phyloP scores from a whole-genome alignment of 345 rosid genomes.

The Murraya paniculata region DNA sequence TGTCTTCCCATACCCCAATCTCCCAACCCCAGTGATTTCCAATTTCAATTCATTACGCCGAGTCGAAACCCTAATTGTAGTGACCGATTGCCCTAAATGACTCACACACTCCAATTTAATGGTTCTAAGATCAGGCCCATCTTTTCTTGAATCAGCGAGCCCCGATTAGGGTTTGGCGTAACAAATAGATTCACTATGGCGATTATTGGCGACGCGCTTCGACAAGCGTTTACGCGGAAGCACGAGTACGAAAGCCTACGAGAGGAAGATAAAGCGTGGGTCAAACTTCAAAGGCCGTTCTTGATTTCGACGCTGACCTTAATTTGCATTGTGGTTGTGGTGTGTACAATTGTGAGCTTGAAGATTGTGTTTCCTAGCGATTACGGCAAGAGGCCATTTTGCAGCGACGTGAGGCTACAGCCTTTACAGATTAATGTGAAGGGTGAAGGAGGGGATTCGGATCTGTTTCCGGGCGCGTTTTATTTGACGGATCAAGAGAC shows the following conservation, averaged over 20 bases:
- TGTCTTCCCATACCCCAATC: background rate
- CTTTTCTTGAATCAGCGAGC: background rate
- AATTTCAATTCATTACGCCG: background rate
- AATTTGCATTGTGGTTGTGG: constrained; percentile 41
- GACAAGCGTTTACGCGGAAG: constrained; percentile 90
- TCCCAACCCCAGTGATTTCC: background rate
- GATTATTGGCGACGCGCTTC: constrained; percentile 74
- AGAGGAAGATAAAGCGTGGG: constrained; percentile 80
- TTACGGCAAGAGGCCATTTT: constrained; percentile 62
- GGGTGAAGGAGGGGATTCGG: constrained; percentile 52
- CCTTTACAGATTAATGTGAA: constrained; percentile 47
- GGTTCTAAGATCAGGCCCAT: background rate
- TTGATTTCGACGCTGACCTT: constrained; percentile 26
- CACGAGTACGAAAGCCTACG: constrained; percentile 81
- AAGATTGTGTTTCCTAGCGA: constrained; percentile 71
- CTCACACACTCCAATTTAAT: background rate
- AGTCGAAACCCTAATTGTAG: background rate
- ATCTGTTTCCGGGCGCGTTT: constrained; percentile 64
- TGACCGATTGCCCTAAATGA: background rate
- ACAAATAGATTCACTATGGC: constrained; percentile 39
- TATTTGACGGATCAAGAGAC: constrained; percentile 88
- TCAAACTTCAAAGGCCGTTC: constrained; percentile 62
- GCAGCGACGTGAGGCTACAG: constrained; percentile 56
- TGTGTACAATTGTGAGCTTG: constrained; percentile 67
- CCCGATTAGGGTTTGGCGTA: constrained; percentile 1